Evolutionary conservation across 148 eudicot genomes (phyloP).

Genomic region (Camellia sinensis): DNA sequence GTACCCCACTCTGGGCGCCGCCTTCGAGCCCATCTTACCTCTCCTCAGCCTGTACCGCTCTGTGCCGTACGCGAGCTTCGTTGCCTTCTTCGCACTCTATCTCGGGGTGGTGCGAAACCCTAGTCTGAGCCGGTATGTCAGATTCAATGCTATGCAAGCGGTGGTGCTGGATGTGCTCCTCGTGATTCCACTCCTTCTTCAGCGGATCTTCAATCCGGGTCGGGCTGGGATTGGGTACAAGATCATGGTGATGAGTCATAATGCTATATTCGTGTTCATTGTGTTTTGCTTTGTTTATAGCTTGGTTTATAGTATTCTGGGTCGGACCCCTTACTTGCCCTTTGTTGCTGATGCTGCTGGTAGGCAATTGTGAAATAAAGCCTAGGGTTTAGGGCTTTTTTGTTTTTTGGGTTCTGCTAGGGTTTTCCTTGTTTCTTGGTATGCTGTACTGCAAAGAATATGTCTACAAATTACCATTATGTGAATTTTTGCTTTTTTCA

Average conservation of each 20-base stretch:
- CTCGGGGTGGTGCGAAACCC: constrained; percentile 70
- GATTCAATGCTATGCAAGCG: constrained; percentile 88
- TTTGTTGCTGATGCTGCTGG: constrained; percentile 91
- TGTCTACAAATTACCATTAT: too few species aligned
- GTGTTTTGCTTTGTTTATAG: constrained; percentile 66
- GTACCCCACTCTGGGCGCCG: constrained; percentile 48
- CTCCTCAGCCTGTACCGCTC: constrained; percentile 56
- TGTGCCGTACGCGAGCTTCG: constrained; percentile 66
- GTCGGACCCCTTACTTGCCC: constrained; percentile 87
- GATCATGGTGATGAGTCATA: constrained; percentile 54
- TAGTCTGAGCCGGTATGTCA: constrained; percentile 45
- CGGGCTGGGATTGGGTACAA: constrained; percentile 55
- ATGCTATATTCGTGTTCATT: constrained; percentile 53
- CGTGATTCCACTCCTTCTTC: constrained; percentile 58
- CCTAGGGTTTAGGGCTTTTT: neutral
- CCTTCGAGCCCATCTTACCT: constrained; percentile 64
- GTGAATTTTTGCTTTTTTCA: too few species aligned
- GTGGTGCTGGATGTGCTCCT: constrained; percentile 73
- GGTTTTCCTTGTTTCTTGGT: neutral
- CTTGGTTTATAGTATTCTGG: constrained; percentile 47
- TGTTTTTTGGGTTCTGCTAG: neutral
- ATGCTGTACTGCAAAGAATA: too few species aligned
- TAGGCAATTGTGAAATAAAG: constrained; percentile 48
- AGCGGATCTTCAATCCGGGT: constrained; percentile 61
- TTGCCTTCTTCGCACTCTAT: constrained; percentile 68